Evolutionary conservation across 768 basidiomycete genomes (phyloP).

Genomic region (Chalciporus chontae): DNA sequence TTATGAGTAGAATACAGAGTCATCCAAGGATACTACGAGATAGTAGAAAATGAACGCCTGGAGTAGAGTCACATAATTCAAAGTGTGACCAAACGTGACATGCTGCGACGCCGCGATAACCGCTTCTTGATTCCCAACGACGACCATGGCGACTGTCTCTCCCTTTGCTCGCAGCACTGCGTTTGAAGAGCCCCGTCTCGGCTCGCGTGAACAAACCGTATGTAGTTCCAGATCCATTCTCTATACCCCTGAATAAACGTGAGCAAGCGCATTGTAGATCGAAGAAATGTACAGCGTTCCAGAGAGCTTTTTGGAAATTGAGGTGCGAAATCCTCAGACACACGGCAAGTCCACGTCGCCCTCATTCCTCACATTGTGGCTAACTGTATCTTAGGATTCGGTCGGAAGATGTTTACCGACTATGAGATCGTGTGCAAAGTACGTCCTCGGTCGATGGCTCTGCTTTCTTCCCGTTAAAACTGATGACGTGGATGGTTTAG

Average conservation of each 20-base stretch:
- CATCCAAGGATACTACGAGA: conserved; percentile 18
- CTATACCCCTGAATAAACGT: conserved; percentile 28
- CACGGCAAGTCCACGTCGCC: conserved; percentile 55
- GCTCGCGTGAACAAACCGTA: conserved; percentile 58
- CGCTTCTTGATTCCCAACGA: conserved; percentile 20
- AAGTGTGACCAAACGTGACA: conserved; percentile 15
- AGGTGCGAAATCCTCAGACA: conserved; percentile 94
- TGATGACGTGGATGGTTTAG: conserved; percentile 36
- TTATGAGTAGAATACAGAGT: background rate
- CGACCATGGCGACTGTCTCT: conserved; percentile 37
- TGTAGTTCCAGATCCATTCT: conserved; percentile 14
- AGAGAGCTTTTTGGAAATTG: conserved; percentile 96
- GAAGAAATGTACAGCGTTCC: conserved; percentile 99
- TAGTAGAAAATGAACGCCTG: too few relatives aligned
- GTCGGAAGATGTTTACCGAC: conserved; percentile 99
- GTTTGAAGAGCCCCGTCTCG: conserved; percentile 50
- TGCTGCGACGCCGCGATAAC: conserved; percentile 12
- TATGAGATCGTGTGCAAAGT: conserved; percentile 99
- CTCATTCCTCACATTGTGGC: background rate
- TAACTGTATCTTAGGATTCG: conserved; percentile 56
- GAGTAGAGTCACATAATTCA: background rate
- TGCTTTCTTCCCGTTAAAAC: conserved; percentile 1
- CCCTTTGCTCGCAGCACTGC: conserved; percentile 61
- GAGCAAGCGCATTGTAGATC: conserved; percentile 52
- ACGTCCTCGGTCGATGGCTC: conserved; percentile 1